phyloP scores from a whole-genome alignment of 139 green algal species.

The Chlorella ohadii region DNA sequence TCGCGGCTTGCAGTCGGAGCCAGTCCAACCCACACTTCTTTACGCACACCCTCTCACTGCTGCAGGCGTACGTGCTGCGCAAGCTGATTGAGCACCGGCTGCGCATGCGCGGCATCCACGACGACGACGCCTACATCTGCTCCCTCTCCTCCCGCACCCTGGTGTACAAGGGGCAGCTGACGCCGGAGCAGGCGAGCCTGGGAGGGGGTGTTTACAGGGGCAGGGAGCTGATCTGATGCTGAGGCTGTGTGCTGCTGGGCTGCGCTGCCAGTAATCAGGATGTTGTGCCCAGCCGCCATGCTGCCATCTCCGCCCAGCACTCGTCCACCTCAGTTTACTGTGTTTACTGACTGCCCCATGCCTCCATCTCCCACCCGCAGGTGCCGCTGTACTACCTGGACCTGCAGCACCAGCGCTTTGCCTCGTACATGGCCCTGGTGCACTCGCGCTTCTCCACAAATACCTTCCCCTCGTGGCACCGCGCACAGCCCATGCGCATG shows the following conservation, averaged over 20 bases:
- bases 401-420: conserved; percentile 82
- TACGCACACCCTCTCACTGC: no score
- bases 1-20: no score
- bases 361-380: conserved; percentile 50
- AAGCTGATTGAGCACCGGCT: conserved; percentile 81
- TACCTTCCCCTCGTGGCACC: conserved; percentile 94
- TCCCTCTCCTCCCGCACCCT: conserved; percentile 90
- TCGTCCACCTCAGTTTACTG: no score
- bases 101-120: conserved; percentile 30
- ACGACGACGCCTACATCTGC: conserved; percentile 93
- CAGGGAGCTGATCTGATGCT: no score
- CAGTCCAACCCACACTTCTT: no score
- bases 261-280: no score
- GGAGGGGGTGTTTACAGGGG: no score
- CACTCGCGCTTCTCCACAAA: conserved; percentile 98
- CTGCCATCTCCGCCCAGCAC: no score
- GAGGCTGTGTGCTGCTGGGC: no score
- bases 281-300: no score
- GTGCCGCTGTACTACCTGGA: conserved; percentile 89
- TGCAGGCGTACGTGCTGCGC: conserved; percentile 90
- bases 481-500: conserved; percentile 94
- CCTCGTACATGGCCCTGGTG: conserved; percentile 92
- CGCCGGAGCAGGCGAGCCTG: conserved; percentile 72
- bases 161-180: conserved; percentile 98
- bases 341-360: no score